These are phyloP conservation scores for Aspergillus fumigatus DNA, from an alignment of 2,329 filamentous ascomycete genomes.

Conservation along the genomic window DNA sequence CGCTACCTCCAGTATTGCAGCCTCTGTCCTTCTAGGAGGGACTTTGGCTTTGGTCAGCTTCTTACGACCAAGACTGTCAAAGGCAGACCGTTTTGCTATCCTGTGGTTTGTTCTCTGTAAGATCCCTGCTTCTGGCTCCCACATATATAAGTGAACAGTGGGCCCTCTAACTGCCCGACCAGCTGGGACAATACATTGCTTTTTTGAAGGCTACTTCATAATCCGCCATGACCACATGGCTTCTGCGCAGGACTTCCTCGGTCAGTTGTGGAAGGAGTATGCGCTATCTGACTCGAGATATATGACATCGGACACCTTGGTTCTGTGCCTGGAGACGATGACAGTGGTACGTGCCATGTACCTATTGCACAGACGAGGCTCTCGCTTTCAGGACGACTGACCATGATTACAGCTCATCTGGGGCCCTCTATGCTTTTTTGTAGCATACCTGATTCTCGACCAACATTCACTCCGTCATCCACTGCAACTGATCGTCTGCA, in stretches of 20 bases:
- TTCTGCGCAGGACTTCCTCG: slow-evolving; percentile 66
- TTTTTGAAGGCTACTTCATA: slow-evolving; percentile 84
- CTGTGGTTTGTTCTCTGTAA: slow-evolving; percentile 74
- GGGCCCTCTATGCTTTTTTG: slow-evolving; percentile 58
- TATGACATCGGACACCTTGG: slow-evolving; percentile 73
- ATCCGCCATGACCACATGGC: slow-evolving; percentile 63
- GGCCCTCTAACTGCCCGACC: neutral
- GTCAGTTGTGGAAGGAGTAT: slow-evolving; percentile 92
- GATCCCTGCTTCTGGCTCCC: slow-evolving; percentile 19
- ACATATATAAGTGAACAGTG: slow-evolving; percentile 2
- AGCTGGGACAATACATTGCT: slow-evolving; percentile 61
- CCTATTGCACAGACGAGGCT: neutral
- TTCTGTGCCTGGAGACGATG: slow-evolving; percentile 80
- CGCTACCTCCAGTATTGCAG: slow-evolving; percentile 54
- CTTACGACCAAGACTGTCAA: slow-evolving; percentile 50
- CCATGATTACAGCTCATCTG: slow-evolving; percentile 46
- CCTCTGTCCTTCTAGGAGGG: slow-evolving; percentile 52
- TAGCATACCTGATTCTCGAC: slow-evolving; percentile 51
- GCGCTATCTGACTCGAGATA: slow-evolving; percentile 82
- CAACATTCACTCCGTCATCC: slow-evolving; percentile 56
- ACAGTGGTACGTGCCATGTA: slow-evolving; percentile 58
- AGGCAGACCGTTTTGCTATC: slow-evolving; percentile 54
- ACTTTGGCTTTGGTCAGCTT: slow-evolving; percentile 53
- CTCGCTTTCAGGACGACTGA: neutral
- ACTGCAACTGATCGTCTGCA: slow-evolving; percentile 56